Conservation (phyloP, 768 basidiomycete species). For the Solioccasus polychromus region DNA sequence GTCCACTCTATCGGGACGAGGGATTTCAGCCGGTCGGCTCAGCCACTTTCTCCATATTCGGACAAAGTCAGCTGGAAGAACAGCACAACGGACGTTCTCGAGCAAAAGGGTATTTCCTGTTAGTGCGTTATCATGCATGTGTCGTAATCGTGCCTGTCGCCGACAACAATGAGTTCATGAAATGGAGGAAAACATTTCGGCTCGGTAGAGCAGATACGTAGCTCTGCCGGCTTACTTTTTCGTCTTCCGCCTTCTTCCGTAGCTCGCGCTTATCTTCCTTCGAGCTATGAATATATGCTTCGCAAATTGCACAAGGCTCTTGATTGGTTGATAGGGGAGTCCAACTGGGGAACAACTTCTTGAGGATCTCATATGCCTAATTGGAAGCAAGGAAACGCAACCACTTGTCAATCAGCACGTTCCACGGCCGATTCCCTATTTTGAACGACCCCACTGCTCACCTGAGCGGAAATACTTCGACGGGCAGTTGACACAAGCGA, state of each 20-base stretch:
- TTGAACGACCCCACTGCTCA: slow-evolving; percentile 24
- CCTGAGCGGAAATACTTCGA: slow-evolving; percentile 60
- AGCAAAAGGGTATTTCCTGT: slow-evolving; percentile 44
- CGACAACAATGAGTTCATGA: slow-evolving; percentile 12
- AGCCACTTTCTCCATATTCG: slow-evolving; percentile 72
- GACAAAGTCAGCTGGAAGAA: slow-evolving; percentile 61
- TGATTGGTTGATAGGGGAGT: slow-evolving; percentile 46
- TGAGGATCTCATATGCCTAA: slow-evolving; percentile 58
- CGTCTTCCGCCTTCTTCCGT: slow-evolving; percentile 69
- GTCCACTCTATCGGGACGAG: slow-evolving; percentile 61
- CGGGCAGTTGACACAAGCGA: slow-evolving; percentile 55
- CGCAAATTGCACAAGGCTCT: slow-evolving; percentile 65
- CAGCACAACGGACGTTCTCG: slow-evolving; percentile 51
- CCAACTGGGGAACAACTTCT: slow-evolving; percentile 64
- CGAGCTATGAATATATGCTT: slow-evolving; percentile 49
- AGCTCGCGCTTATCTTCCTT: slow-evolving; percentile 61
- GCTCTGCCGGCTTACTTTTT: slow-evolving; percentile 59
- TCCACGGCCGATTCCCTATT: slow-evolving; percentile 12
- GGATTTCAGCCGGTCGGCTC: slow-evolving; percentile 47
- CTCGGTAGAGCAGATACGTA: neutral
- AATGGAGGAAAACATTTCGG: slow-evolving; percentile 13
- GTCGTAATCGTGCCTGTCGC: slow-evolving; percentile 56
- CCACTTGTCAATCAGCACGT: slow-evolving; percentile 15
- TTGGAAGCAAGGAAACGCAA: slow-evolving; percentile 12
- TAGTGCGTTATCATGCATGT: slow-evolving; percentile 57